Evolutionary conservation across 441 rosid species (phyloP).

Genomic region (Populus hybrid): DNA sequence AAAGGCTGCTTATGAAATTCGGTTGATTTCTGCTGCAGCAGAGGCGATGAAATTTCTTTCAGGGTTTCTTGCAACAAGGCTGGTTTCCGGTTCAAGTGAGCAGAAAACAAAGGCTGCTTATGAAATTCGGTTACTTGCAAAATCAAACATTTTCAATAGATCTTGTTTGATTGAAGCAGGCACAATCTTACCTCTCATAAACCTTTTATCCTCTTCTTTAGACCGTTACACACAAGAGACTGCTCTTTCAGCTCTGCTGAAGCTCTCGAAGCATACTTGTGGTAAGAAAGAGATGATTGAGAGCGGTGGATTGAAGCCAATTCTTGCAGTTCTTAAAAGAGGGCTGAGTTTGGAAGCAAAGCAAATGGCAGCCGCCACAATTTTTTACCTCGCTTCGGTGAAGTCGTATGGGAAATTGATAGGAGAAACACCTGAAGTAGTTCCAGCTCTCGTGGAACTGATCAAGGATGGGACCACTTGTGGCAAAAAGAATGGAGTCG

Average conservation of each 20-base stretch:
- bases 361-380: slow-evolving; percentile 66
- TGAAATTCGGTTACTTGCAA: slow-evolving; percentile 61
- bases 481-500: slow-evolving; percentile 65
- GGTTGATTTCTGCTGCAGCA: slow-evolving; percentile 51
- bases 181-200: slow-evolving; percentile 45
- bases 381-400: slow-evolving; percentile 62
- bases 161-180: slow-evolving; percentile 61
- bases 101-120: slow-evolving; percentile 59
- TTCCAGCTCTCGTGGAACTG: slow-evolving; percentile 52
- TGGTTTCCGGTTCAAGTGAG: slow-evolving; percentile 46
- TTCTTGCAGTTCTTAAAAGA: slow-evolving; percentile 44
- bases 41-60: slow-evolving; percentile 47
- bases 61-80: slow-evolving; percentile 43
- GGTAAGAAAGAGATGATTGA: slow-evolving; percentile 55
- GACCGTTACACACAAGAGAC: slow-evolving; percentile 45
- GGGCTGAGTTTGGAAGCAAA: slow-evolving; percentile 58
- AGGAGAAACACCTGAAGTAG: slow-evolving; percentile 51
- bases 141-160: slow-evolving; percentile 55
- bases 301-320: slow-evolving; percentile 45
- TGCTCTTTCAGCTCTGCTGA: slow-evolving; percentile 56
- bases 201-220: slow-evolving; percentile 30
- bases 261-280: slow-evolving; percentile 55
- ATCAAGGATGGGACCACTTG: slow-evolving; percentile 45
- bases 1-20: slow-evolving; percentile 62
- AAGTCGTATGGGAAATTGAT: slow-evolving; percentile 49